These are phyloP conservation scores for Hemisphaericaspora xylofermentans DNA, from an alignment of 1,139 yeast genomes.

Conservation along the genomic window DNA sequence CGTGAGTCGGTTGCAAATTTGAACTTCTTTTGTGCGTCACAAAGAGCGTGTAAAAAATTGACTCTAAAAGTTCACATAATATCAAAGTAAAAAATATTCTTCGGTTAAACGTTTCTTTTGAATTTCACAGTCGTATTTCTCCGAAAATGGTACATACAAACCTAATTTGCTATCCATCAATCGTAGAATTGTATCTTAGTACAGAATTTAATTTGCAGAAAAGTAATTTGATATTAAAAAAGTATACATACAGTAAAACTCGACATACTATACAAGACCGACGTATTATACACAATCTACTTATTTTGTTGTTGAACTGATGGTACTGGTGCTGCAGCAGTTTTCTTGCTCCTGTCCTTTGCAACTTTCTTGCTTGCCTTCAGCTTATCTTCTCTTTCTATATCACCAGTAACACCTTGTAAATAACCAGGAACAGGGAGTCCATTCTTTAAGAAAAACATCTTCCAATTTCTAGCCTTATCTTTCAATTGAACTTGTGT, in stretches of 20 bases:
- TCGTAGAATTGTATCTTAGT: too few species aligned
- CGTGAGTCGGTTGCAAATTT: too few species aligned
- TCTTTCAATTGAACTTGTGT: slow-evolving; percentile 91
- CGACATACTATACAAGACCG: too few species aligned
- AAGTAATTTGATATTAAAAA: not conserved
- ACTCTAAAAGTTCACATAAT: not conserved
- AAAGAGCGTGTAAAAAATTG: not conserved
- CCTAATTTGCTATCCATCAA: too few species aligned
- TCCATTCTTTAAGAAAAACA: slow-evolving; percentile 72
- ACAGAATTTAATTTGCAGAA: not conserved
- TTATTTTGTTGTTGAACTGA: slow-evolving; percentile 12
- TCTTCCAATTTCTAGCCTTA: slow-evolving; percentile 93
- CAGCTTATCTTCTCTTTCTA: slow-evolving; percentile 52
- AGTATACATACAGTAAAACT: too few species aligned
- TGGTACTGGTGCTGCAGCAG: slow-evolving; percentile 45
- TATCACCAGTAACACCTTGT: slow-evolving; percentile 81
- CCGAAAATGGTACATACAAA: too few species aligned
- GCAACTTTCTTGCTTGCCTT: slow-evolving; percentile 18
- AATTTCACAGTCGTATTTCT: not conserved
- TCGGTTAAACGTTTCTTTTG: not conserved
- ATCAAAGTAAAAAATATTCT: not conserved
- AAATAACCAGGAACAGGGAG: slow-evolving; percentile 76
- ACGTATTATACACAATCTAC: not conserved
- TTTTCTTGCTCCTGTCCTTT: slow-evolving; percentile 31
- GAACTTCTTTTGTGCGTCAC: too few species aligned